Base-by-base conservation (phyloP, 345 rosid genomes). In the Stellera chamaejasme region DNA sequence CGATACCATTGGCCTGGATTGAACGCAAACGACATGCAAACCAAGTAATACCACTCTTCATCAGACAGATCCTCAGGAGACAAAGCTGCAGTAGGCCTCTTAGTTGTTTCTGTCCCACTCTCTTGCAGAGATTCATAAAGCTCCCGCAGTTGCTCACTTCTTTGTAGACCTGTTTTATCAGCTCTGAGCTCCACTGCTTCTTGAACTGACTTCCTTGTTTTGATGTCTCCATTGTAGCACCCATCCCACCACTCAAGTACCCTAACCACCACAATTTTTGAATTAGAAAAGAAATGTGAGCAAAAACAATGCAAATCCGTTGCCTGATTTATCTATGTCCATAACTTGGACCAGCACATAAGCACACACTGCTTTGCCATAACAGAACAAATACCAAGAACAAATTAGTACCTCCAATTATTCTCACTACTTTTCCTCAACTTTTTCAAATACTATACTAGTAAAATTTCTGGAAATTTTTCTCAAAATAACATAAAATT, bases 31-130 rank as follows among this genome's bases (percentile, higher is more conserved):
- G 99, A 89, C 97, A 93, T 93, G 81, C 92, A 93, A 67, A 93
- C 96, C 77, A 93, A 59, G 77, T 93, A 93, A 69, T 89, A 89
- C 99, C 97, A 93, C 80, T 93, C 99, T 41, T 84, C 85, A 66
- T 89, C 94, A 4, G 96, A 69, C 16, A 93, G 83, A 73, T 93
- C 97, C 62, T 89, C 97, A 2, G 97, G 94, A 56, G 99, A 83
- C 65, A 89, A 71, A 43, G 84, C 76, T 56, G 77, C 82, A 47
- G 79, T 64, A 52, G 85, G 83, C 66, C 78, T 66, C 62, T 70
- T 72, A 52, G 73, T 72, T 55, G 66, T 71, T 11, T 75, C 79
- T 10, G 52, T 56, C 52, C 89, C 97, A 43, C 77, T 92, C 63
- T 73, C 88, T 39, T 70, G 83, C 55, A 93, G 68, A 41, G 74